Conservation (phyloP, 345 rosid genomes). For the Punica granatum region DNA sequence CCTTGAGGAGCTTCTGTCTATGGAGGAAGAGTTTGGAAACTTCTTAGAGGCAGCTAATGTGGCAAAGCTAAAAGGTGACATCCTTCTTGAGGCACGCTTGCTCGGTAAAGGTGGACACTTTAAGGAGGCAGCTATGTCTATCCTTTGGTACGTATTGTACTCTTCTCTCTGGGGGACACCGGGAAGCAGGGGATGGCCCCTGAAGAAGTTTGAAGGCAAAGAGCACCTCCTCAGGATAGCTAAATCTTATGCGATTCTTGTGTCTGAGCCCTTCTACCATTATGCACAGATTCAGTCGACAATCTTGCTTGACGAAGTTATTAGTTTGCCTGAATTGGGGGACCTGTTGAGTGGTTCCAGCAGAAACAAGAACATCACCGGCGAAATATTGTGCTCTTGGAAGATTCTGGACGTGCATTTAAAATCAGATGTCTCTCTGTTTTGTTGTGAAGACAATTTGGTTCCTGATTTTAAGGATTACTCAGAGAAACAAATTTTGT, state of each 20-base stretch:
- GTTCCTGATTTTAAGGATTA: conserved; percentile 10
- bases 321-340: conserved; percentile 18
- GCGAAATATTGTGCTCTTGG: conserved; percentile 32
- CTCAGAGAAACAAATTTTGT: conserved; percentile 10
- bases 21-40: conserved; percentile 20
- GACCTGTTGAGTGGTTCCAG: conserved; percentile 23
- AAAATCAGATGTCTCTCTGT: conserved; percentile 7
- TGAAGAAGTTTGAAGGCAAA: conserved; percentile 24
- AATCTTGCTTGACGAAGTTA: conserved; percentile 14
- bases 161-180: conserved; percentile 34
- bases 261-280: conserved; percentile 18
- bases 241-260: conserved; percentile 21
- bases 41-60: conserved; percentile 17
- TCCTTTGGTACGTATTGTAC: conserved; percentile 26
- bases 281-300: conserved; percentile 21
- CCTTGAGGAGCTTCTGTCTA: conserved; percentile 18
- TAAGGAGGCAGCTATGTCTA: conserved; percentile 24
- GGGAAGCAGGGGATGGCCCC: conserved; percentile 41
- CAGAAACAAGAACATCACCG: conserved; percentile 17
- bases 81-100: conserved; percentile 26
- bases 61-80: conserved; percentile 32
- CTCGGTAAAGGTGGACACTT: conserved; percentile 25
- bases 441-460: conserved; percentile 22
- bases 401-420: conserved; percentile 35
- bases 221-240: conserved; percentile 32